Evolutionary conservation across 2,329 filamentous ascomycete genomes (phyloP).

Genomic region (Diaporthe batatas): DNA sequence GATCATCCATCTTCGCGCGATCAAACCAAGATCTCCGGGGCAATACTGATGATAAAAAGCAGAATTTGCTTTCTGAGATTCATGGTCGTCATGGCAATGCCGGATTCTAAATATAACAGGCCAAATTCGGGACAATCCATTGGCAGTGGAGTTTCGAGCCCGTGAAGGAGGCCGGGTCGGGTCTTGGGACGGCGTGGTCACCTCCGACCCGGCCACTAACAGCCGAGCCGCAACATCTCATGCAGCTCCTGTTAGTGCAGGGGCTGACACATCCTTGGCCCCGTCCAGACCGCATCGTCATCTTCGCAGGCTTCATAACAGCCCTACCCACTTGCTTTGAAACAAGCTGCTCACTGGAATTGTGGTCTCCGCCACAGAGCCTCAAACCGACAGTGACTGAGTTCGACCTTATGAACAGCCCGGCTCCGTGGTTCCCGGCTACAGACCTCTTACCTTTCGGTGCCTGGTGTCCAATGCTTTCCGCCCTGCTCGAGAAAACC

Average conservation of each 20-base stretch:
- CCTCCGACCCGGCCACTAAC: constrained; percentile 28
- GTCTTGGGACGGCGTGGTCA: constrained; percentile 30
- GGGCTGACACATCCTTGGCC: constrained; percentile 18
- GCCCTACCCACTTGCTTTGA: constrained; percentile 33
- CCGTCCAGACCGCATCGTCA: constrained; percentile 13
- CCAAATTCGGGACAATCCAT: constrained; percentile 4
- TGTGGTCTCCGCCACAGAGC: constrained; percentile 11
- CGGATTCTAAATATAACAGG: constrained; percentile 36
- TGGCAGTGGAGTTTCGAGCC: constrained; percentile 38
- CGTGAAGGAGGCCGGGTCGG: constrained; percentile 21
- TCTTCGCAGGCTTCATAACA: constrained; percentile 32
- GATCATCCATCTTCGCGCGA: constrained; percentile 16
- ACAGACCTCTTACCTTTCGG: constrained; percentile 29
- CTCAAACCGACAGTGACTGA: constrained; percentile 10
- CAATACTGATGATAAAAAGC: constrained; percentile 26
- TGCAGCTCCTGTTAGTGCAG: constrained; percentile 31
- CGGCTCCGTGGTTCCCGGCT: constrained; percentile 34
- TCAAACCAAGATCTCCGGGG: constrained; percentile 1
- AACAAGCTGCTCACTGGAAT: constrained; percentile 29
- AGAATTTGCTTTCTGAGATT: not conserved
- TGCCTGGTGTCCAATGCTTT: constrained; percentile 34
- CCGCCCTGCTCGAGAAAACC: not conserved
- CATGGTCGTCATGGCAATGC: not conserved
- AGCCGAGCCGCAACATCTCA: not conserved
- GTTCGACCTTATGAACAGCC: constrained; percentile 33